These are phyloP conservation scores for Binderoboletus segoi DNA, from an alignment of 1,284 basidiomycete species.

Conservation along the genomic window DNA sequence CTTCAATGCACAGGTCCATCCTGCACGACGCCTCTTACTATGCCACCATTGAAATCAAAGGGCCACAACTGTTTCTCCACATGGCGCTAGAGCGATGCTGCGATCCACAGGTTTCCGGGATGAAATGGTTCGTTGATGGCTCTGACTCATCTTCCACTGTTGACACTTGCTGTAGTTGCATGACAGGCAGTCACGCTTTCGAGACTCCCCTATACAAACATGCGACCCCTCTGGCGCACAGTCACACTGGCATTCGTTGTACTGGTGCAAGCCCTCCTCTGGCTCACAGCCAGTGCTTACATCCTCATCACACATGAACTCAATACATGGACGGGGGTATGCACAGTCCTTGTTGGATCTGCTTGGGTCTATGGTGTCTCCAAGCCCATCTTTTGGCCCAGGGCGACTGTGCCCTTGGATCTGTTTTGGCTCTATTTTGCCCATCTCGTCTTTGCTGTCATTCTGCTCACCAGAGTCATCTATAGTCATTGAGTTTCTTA, in stretches of 20 bases:
- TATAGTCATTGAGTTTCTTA: conserved; percentile 40
- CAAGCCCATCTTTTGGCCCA: conserved; percentile 43
- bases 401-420: conserved; percentile 45
- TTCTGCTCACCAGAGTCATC: conserved; percentile 42
- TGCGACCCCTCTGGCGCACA: conserved; percentile 59
- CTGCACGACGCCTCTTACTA: conserved; percentile 88
- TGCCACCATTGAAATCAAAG: conserved; percentile 72
- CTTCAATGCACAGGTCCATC: conserved; percentile 80
- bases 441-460: conserved; percentile 36
- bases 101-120: conserved; percentile 61
- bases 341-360: conserved; percentile 38
- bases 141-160: background rate
- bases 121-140: conserved; percentile 51
- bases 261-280: conserved; percentile 44
- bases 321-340: conserved; percentile 28
- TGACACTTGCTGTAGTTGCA: conserved; percentile 44
- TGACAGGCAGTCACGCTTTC: conserved; percentile 56
- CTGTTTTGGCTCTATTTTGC: conserved; percentile 47
- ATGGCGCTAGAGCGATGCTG: conserved; percentile 58
- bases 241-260: conserved; percentile 51
- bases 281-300: conserved; percentile 47
- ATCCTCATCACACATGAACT: conserved; percentile 30
- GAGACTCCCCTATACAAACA: conserved; percentile 68
- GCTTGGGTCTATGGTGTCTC: conserved; percentile 53
- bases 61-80: conserved; percentile 57